Evolutionary conservation across 352 stramenopile species (phyloP), one percentile per base, ranked within the genome.

Genomic region (Phytophthora ohioensis): DNA sequence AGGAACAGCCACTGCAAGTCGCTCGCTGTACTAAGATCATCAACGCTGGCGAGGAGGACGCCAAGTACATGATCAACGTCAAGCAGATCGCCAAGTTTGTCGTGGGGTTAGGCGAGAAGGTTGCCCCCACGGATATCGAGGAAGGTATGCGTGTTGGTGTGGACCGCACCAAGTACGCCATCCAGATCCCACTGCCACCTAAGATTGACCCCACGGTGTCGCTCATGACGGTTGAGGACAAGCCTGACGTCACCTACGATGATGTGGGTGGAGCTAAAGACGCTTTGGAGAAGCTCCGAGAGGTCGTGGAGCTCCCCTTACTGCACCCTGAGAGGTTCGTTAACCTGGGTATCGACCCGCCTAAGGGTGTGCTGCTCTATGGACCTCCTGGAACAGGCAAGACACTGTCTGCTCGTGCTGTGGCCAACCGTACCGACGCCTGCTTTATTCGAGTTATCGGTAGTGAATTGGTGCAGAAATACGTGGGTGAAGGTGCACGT

Each of bases 71-170:
- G 54, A 99, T 99, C 73, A 99, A 99, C 80, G 96, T 99, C 68
- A 99, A 99, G 78, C 98, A 99, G 83, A 99, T 99, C 85, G 98
- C 98, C 67, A 99, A 99, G 84, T 99, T 99, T 76, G 98, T 99
- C 15, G 98, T 99, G 12, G 97, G 96, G 4, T 77, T 99, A 0
- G 98, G 97, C 42, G 97, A 99, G 69, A 99, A 99, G 77, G 98
- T 99, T 0, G 97, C 98, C 3, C 97, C 98, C 1, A 99, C 98
- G 12, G 98, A 99, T 73, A 99, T 99, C 66, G 98, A 99, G 80
- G 98, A 99, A 71, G 97, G 98, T 11, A 99, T 99, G 98, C 94
- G 98, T 57, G 97, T 99, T 0, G 98, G 97, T 43, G 97, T 99
- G n/a, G 97, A 99, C 72, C 87, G 93, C 61, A 97, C 93, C 54